Percentiles rank a stretch among this genome's conserved stretches.
Evolutionary conservation across 257 asterid genomes (phyloP).

Genomic region (Solanum corneliomulleri): DNA sequence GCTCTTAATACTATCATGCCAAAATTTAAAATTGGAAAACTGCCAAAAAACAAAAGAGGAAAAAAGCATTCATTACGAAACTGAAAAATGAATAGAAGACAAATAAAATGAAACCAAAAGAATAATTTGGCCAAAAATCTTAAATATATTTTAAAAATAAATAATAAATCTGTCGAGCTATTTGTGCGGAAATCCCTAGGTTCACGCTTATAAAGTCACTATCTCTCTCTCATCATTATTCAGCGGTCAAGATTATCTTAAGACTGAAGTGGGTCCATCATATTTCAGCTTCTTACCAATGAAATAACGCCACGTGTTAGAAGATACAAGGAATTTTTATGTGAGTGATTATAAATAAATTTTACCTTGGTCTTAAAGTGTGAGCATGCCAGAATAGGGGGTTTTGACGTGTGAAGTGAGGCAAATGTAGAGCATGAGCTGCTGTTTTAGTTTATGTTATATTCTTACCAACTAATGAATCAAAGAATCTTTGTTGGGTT

Average conservation of each 20-base stretch:
- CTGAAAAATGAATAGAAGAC: background rate
- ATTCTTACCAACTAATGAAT: conserved; percentile 21
- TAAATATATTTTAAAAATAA: background rate
- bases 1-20: background rate
- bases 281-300: background rate
- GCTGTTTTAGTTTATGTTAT: conserved; percentile 4
- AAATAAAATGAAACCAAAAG: background rate
- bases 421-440: conserved; percentile 10
- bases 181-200: background rate
- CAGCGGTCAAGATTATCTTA: background rate
- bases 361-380: conserved; percentile 4
- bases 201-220: background rate
- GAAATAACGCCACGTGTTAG: background rate
- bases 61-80: too few relatives aligned
- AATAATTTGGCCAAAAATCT: background rate
- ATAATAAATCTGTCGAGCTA: background rate
- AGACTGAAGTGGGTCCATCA: background rate
- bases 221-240: background rate
- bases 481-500: conserved; percentile 22
- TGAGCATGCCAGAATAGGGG: background rate
- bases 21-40: background rate
- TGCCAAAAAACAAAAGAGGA: background rate
- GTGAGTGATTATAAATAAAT: background rate
- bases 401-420: background rate
- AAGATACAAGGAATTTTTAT: background rate